Evolutionary conservation across 768 basidiomycete genomes (phyloP), one percentile per base, ranked within the genome.

Genomic region (Daedalea quercina): DNA sequence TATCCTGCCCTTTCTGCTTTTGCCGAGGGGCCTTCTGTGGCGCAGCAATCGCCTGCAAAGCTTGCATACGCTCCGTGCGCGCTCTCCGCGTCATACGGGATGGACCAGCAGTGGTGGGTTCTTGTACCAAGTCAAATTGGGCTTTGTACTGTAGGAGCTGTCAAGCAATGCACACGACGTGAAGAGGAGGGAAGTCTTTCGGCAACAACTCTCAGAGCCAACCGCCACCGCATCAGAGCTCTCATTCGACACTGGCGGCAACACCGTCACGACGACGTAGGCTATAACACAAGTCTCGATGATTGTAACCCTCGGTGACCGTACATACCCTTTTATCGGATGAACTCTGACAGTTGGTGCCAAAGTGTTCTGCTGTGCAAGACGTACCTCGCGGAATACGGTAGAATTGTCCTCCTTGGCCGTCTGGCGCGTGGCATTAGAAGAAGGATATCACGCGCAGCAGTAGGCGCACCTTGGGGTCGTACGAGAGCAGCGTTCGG

Each of bases 391-490:
- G 57, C 77, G 75, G 61, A 87, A 93, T n/a, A 87, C 87, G 25
- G 69, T 66, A 12, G 84, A 82, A 28, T 78, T 78, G 57, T 94
- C 90, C 49, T 68, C 54, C 63, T 94, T 94, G 6, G 88, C 88
- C 31, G 69, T 69, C 90, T 91, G 28, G 19, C 44, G 47, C 53
- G 19, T 15, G 6, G 35, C 9, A n/a, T 50, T 24, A 44, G 43
- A 25, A 9, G 33, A 47, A 53, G 22, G 23, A n/a, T 35, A 25
- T 47, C 19, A 28, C 44, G 9, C 19, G 8, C 37, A 24, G 19
- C 7, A 47, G n/a, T 19, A 6, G 50, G 64, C 80, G 34, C 56
- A 88, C 87, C 67, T 73, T 67, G 9, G 93, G 94, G 67, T 94
- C 78, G 65, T 83, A 97, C 19, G 74, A 76, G 33, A 93, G 69